A percentile compares a stretch with the other conserved stretches of the same genome.
Evolutionary conservation across 805 yeast species (phyloP).

Genomic region (Maudiozyma bulderi): DNA sequence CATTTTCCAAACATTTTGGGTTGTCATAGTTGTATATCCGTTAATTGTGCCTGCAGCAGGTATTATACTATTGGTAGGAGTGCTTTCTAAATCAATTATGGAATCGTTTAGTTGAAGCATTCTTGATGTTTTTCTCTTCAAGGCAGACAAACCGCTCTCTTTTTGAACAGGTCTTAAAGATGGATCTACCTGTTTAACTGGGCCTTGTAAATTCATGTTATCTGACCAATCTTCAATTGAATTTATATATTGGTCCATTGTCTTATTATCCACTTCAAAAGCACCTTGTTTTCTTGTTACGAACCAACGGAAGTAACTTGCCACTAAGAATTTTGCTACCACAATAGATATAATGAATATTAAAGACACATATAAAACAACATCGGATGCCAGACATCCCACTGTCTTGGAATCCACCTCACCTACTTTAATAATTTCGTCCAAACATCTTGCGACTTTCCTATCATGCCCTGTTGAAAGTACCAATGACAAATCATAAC

Average conservation of each 20-base stretch:
- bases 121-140: conserved; percentile 31
- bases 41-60: not conserved
- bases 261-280: conserved; percentile 44
- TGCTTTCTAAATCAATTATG: conserved; percentile 6
- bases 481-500: conserved; percentile 73
- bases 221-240: conserved; percentile 83
- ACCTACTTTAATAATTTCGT: conserved; percentile 84
- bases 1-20: conserved; percentile 40
- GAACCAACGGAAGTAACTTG: conserved; percentile 84
- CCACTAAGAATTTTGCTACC: conserved; percentile 65
- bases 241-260: conserved; percentile 53
- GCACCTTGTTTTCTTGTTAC: conserved; percentile 78
- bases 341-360: conserved; percentile 80
- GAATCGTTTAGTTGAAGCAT: conserved; percentile 14
- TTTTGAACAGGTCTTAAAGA: conserved; percentile 39
- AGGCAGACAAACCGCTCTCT: conserved; percentile 27
- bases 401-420: conserved; percentile 78
- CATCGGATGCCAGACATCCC: conserved; percentile 87
- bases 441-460: conserved; percentile 67
- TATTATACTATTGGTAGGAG: not conserved
- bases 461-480: conserved; percentile 58
- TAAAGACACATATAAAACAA: conserved; percentile 72
- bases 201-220: conserved; percentile 42
- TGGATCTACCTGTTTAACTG: conserved; percentile 42
- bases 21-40: conserved; percentile 48